Conservation (phyloP, 2,329 filamentous ascomycete genomes). For the Gaeumannomyces tritici region DNA sequence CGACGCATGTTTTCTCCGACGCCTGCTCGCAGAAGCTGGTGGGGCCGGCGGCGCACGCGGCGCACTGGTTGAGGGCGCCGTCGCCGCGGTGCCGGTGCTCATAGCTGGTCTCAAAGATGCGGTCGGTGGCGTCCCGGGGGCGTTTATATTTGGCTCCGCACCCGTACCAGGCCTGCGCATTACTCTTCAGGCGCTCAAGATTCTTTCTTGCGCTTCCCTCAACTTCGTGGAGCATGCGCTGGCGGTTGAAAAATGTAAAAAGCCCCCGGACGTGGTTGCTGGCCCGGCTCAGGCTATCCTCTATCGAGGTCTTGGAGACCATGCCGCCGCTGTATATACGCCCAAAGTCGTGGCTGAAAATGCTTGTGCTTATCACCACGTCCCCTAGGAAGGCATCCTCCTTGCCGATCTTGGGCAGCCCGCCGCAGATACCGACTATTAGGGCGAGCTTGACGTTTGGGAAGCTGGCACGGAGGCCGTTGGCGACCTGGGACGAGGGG, state of each 20-base stretch:
- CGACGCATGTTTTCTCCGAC: too few species aligned
- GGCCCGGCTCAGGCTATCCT: neutral
- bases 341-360: conserved; percentile 21
- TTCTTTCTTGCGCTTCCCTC: neutral
- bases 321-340: neutral
- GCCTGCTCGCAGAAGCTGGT: too few species aligned
- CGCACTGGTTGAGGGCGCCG: too few species aligned
- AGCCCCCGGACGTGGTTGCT: too few species aligned
- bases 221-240: neutral
- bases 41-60: too few species aligned
- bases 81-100: neutral
- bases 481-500: conserved; percentile 8
- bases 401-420: conserved; percentile 8
- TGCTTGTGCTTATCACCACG: conserved; percentile 17
- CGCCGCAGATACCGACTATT: conserved; percentile 14
- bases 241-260: neutral
- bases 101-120: neutral
- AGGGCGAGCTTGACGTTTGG: conserved; percentile 12
- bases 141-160: neutral
- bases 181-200: neutral
- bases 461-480: conserved; percentile 8
- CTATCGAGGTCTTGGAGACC: neutral
- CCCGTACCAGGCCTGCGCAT: neutral
- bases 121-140: neutral
- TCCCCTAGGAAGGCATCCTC: conserved; percentile 16